Conservation (phyloP, 1,284 basidiomycete species). For the Filobasidium uniguttulatum region DNA sequence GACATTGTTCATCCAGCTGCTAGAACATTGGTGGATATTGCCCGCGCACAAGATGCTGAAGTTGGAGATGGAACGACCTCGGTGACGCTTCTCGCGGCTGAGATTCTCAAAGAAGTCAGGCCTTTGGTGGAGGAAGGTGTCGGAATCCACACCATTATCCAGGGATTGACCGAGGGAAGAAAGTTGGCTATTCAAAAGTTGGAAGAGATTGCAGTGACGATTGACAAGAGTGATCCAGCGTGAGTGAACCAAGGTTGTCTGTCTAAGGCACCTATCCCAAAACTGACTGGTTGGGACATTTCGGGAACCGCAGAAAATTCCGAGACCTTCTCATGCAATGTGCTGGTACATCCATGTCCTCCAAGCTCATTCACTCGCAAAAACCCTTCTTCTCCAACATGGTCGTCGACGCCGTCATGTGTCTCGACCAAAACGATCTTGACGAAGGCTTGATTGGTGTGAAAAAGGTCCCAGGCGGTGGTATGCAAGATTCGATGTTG, state of each 20-base stretch:
- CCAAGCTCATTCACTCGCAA: constrained; percentile 96
- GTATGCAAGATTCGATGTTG: constrained; percentile 88
- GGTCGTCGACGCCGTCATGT: constrained; percentile 94
- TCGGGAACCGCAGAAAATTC: constrained; percentile 53
- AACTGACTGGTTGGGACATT: constrained; percentile 3
- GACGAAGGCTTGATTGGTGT: constrained; percentile 95
- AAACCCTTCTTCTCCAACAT: constrained; percentile 98
- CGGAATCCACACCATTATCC: constrained; percentile 94
- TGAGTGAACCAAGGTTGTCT: constrained; percentile 38
- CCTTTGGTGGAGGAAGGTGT: constrained; percentile 94
- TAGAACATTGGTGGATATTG: constrained; percentile 90
- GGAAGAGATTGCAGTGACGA: constrained; percentile 74
- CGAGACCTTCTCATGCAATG: constrained; percentile 88
- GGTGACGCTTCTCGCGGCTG: constrained; percentile 85
- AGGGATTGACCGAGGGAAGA: constrained; percentile 79
- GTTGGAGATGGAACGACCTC: constrained; percentile 97
- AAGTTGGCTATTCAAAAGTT: constrained; percentile 75
- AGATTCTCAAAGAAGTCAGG: constrained; percentile 84
- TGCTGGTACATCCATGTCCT: constrained; percentile 97
- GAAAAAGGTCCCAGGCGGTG: constrained; percentile 98
- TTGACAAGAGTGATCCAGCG: constrained; percentile 83
- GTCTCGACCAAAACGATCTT: constrained; percentile 81
- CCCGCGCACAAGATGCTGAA: constrained; percentile 94
- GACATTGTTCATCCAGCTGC: constrained; percentile 98
- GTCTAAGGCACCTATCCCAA: not conserved